These are phyloP conservation scores for Colletotrichum sp. DNA, from an alignment of 2,329 filamentous ascomycete genomes.

Conservation along the genomic window DNA sequence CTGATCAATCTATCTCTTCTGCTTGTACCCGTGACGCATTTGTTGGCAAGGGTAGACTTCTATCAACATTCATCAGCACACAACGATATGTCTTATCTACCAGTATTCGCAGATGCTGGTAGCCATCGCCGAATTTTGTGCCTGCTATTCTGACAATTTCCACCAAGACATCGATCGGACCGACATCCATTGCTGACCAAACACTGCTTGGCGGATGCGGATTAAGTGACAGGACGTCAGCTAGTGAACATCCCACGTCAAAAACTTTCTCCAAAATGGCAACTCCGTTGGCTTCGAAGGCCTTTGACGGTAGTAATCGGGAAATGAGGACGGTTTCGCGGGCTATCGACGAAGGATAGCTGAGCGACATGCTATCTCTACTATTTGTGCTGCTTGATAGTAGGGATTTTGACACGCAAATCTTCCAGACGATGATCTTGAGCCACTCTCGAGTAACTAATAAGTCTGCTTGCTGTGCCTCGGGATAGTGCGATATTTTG, in stretches of 20 bases:
- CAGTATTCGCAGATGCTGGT: neutral
- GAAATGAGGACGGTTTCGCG: slow-evolving; percentile 28
- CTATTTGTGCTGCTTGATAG: slow-evolving; percentile 10
- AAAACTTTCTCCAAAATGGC: slow-evolving; percentile 38
- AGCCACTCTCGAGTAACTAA: slow-evolving; percentile 31
- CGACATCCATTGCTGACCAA: neutral
- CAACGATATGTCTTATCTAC: neutral
- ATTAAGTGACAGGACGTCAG: slow-evolving; percentile 25
- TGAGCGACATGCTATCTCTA: slow-evolving; percentile 29
- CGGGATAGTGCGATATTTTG: slow-evolving; percentile 13
- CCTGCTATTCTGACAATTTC: slow-evolving; percentile 1
- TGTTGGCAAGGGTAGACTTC: neutral
- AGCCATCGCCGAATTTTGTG: neutral
- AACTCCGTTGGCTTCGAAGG: slow-evolving; percentile 36
- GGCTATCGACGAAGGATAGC: slow-evolving; percentile 29
- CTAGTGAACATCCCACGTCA: slow-evolving; percentile 35
- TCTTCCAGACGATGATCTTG: slow-evolving; percentile 30
- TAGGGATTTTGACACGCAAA: slow-evolving; percentile 27
- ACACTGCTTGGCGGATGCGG: neutral
- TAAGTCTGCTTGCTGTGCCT: slow-evolving; percentile 28
- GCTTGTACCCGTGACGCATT: neutral
- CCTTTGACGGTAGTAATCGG: slow-evolving; percentile 23
- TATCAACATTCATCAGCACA: neutral
- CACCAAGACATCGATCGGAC: neutral
- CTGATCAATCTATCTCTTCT: neutral